Percentiles rank a stretch among this genome's conserved stretches.
phyloP scores from a whole-genome alignment of 1,284 basidiomycete genomes.

The Heterobasidion parviporum region DNA sequence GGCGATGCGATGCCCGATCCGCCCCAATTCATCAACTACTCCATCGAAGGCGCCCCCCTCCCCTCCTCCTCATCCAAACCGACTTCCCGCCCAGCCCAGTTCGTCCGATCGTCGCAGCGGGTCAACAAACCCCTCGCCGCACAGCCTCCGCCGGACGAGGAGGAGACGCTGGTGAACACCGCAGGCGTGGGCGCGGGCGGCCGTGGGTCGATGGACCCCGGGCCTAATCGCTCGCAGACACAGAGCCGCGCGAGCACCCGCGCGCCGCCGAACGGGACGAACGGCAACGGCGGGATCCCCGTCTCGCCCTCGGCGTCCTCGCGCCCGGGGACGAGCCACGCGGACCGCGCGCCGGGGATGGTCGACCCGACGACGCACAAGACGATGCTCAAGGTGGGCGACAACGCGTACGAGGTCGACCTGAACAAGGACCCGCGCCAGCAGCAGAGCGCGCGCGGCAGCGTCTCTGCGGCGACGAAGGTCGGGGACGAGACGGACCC shows the following conservation, averaged over 20 bases:
- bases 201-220: conserved; percentile 15
- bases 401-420: conserved; percentile 59
- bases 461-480: conserved; percentile 1
- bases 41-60: conserved; percentile 44
- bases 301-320: conserved; percentile 2
- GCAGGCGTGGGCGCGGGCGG: conserved; percentile 59
- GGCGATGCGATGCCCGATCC: conserved; percentile 81
- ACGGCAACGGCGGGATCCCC: conserved; percentile 17
- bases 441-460: conserved; percentile 1
- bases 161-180: conserved; percentile 40
- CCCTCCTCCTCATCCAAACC: conserved; percentile 48
- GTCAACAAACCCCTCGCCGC: conserved; percentile 19
- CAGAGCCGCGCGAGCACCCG: conserved; percentile 26
- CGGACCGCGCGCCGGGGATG: neutral
- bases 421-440: conserved; percentile 46
- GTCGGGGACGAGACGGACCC: conserved; percentile 49
- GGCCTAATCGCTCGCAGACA: conserved; percentile 17
- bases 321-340: conserved; percentile 1
- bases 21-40: conserved; percentile 76
- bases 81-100: conserved; percentile 48
- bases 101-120: conserved; percentile 48
- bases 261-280: conserved; percentile 8
- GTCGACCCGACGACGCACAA: conserved; percentile 28
- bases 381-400: conserved; percentile 63
- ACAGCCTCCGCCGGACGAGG: conserved; percentile 31